Conservation (phyloP, 1,139 yeast genomes). For the Pichiaceae sp. region DNA sequence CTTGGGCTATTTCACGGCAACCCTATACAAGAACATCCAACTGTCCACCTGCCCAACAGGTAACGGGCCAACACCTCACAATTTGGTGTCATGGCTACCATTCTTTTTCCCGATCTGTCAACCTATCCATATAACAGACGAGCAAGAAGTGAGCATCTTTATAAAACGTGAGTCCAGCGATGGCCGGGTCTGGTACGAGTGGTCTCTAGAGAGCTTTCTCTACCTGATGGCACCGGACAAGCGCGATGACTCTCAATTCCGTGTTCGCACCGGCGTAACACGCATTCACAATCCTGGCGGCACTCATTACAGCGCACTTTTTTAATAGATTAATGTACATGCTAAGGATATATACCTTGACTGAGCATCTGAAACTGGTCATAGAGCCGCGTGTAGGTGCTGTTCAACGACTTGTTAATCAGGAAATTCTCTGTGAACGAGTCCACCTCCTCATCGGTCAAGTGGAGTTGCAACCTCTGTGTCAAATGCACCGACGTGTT, state of each 20-base stretch:
- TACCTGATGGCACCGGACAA: constrained; percentile 22
- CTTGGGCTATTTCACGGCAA: constrained; percentile 67
- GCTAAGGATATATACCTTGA: constrained; percentile 78
- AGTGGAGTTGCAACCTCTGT: constrained; percentile 73
- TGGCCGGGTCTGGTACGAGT: constrained; percentile 61
- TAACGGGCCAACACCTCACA: constrained; percentile 46
- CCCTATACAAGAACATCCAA: constrained; percentile 47
- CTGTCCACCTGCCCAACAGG: constrained; percentile 36
- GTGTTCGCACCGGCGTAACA: constrained; percentile 35
- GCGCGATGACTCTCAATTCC: constrained; percentile 28
- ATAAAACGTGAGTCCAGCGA: constrained; percentile 31
- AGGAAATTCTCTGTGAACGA: constrained; percentile 65
- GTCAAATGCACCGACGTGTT: constrained; percentile 69
- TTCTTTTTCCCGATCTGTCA: constrained; percentile 58
- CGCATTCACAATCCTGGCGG: constrained; percentile 37
- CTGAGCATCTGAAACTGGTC: constrained; percentile 92
- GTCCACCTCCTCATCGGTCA: constrained; percentile 68
- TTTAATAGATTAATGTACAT: neutral
- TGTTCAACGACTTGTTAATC: constrained; percentile 78
- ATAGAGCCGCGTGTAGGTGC: constrained; percentile 81
- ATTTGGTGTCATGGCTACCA: constrained; percentile 64
- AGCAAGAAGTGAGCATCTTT: constrained; percentile 41
- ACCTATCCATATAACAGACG: constrained; percentile 43
- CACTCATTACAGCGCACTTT: constrained; percentile 12
- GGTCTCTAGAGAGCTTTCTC: constrained; percentile 51